phyloP scores from a whole-genome alignment of 805 yeast species.

The Yarrowia osloensis region DNA sequence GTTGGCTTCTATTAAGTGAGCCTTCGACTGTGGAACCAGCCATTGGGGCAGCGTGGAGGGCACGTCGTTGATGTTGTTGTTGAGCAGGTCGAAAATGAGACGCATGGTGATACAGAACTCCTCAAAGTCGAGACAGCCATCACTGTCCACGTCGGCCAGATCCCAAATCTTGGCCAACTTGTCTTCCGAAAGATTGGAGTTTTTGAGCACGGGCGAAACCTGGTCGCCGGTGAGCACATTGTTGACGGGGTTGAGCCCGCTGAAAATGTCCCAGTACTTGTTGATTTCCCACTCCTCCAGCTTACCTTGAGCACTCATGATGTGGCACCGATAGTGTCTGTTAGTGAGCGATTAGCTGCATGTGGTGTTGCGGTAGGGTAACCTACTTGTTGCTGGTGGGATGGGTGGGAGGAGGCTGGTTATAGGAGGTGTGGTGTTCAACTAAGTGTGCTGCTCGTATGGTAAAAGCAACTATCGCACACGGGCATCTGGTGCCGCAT shows the following conservation, averaged over 20 bases:
- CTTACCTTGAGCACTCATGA: conserved; percentile 38
- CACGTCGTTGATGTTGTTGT: conserved; percentile 60
- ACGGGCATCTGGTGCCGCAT: not conserved
- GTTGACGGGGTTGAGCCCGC: conserved; percentile 78
- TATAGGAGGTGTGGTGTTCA: not conserved
- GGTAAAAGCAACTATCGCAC: not conserved
- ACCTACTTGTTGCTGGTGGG: conserved; percentile 1
- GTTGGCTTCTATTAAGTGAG: conserved; percentile 83
- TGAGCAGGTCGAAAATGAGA: conserved; percentile 85
- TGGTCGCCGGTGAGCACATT: conserved; percentile 82
- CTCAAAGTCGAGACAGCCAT: conserved; percentile 90
- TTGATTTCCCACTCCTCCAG: conserved; percentile 94
- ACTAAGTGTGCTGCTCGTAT: not conserved
- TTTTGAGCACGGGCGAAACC: conserved; percentile 82
- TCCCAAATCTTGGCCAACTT: conserved; percentile 87
- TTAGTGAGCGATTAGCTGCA: conserved; percentile 27
- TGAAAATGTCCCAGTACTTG: conserved; percentile 97
- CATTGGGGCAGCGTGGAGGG: conserved; percentile 83
- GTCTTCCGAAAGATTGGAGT: conserved; percentile 78
- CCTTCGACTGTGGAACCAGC: conserved; percentile 89
- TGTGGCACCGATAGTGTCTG: conserved; percentile 28
- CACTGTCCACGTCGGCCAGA: conserved; percentile 81
- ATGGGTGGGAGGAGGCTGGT: not conserved
- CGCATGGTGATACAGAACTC: conserved; percentile 98
- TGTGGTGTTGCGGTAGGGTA: conserved; percentile 20